Conservation (phyloP, 371 early-diverging fungal genomes). For the Batrachochytrium dendrobatidis region DNA sequence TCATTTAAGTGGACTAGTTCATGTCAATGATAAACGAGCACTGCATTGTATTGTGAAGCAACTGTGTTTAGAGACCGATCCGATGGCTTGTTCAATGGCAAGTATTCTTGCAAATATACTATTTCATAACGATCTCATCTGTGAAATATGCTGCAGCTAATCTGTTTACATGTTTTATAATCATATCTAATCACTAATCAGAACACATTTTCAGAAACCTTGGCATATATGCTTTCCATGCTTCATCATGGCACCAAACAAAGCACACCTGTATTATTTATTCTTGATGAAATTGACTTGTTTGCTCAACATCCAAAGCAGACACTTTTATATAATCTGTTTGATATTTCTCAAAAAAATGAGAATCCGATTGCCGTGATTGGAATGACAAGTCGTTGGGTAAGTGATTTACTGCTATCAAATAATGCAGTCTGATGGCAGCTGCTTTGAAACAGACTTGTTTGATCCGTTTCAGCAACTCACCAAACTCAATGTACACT, state of each 20-base stretch:
- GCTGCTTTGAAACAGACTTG: neutral
- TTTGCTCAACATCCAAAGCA: conserved; percentile 87
- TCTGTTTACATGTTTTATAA: no score
- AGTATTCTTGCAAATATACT: no score
- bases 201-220: conserved; percentile 56
- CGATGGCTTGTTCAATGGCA: conserved; percentile 13
- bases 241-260: conserved; percentile 30
- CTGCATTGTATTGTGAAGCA: conserved; percentile 76
- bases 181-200: no score
- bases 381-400: conserved; percentile 75
- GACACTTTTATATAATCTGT: conserved; percentile 81
- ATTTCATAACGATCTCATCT: neutral
- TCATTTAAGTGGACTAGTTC: conserved; percentile 70
- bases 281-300: conserved; percentile 84
- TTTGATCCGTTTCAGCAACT: neutral
- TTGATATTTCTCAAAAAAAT: conserved; percentile 80
- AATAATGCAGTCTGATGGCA: neutral
- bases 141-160: no score
- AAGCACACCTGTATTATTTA: conserved; percentile 65
- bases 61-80: conserved; percentile 37
- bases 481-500: neutral
- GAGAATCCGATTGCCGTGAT: conserved; percentile 80
- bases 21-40: conserved; percentile 74
- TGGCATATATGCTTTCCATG: conserved; percentile 53
- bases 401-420: conserved; percentile 18